Evolutionary conservation across 2,329 filamentous ascomycete species (phyloP), one percentile per base, ranked within the genome.

Genomic region (Aspergillus terreus): DNA sequence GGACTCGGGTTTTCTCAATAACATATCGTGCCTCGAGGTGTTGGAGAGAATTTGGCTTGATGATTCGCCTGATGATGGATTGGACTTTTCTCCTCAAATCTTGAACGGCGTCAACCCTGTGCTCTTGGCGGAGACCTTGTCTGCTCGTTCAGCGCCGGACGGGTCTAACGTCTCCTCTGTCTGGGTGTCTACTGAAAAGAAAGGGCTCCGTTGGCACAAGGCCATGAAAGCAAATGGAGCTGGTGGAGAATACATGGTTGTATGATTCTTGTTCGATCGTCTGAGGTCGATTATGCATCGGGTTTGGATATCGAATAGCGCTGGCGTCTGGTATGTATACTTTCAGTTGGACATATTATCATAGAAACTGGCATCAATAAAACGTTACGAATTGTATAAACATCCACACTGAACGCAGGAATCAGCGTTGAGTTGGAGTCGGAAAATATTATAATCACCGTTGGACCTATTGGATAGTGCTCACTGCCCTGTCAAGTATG

Each of bases 1-100:
- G 27, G 87, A 92, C 58, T 92, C 88, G 49, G 92, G 92, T 1
- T 96, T 96, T 73, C 89, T 91, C 78, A 96, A 96, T 73, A 96
- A 96, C 67, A 80, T 95, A 38, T 87, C 88, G 6, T 90, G 88
- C 6, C 78, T 96, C 23, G 88, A 94, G 63, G 84, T 96, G 4
- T 73, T 96, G 40, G 92, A 96, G 76, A 84, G 85, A 62, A 81
- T 95, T 14, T 96, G 92, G 92, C 77, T 78, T 11, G 80, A 63
- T 17, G 60, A 66, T 40, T 58, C 62, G 0, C 32, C 42, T 23
- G 21, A 17, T n/a, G 42, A 51, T 19, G 27, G 32, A 6, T 3
- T 40, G 23, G 23, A 36, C 6, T 14, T 32, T 11, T 15, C 21
- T 17, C 17, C 19, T 7, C 14, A 30, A 23, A 36, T 19, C 19